These are phyloP conservation scores for Paramecium primaurelia DNA, from an alignment of 73 alveolate genomes.

Conservation along the genomic window DNA sequence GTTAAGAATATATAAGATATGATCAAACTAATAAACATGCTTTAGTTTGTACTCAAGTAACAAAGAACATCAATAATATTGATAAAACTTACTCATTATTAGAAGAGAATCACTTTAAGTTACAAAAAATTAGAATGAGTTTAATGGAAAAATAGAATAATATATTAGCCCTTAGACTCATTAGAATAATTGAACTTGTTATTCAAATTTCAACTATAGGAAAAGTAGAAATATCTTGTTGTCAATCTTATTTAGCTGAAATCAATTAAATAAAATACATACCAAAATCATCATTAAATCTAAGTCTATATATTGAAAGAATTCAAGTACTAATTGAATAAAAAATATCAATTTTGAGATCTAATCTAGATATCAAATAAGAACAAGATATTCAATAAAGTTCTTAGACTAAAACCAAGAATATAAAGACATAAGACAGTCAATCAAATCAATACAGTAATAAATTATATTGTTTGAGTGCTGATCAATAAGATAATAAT, in stretches of 20 bases:
- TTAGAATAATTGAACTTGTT: neutral
- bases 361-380: neutral
- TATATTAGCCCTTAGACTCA: neutral
- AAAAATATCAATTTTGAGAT: neutral
- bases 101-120: conserved; percentile 4
- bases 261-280: neutral
- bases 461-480: neutral
- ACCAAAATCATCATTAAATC: neutral
- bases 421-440: neutral
- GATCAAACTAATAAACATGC: neutral
- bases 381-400: neutral
- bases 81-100: neutral
- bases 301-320: neutral
- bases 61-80: neutral
- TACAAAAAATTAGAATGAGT: neutral
- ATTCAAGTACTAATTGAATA: neutral
- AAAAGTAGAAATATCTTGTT: neutral
- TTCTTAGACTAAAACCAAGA: neutral
- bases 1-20: neutral
- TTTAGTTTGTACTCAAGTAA: neutral
- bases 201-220: neutral
- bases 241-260: neutral
- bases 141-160: neutral
- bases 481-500: neutral
- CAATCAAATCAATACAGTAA: neutral